Conservation (phyloP, 1,284 basidiomycete species). For the Microbotryum scabiosae region DNA sequence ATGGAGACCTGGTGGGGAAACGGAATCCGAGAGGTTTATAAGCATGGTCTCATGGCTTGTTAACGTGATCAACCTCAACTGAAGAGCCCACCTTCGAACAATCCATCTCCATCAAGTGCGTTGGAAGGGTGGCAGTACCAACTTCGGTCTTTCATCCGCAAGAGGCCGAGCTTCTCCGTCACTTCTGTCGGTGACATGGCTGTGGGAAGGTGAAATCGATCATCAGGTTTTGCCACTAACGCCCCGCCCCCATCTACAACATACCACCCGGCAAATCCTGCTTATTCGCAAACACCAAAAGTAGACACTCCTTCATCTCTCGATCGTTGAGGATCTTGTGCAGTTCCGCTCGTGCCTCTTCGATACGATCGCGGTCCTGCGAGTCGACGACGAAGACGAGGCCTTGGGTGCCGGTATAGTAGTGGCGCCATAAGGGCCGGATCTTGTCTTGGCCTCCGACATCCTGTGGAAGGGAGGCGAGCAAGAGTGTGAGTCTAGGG, state of each 20-base stretch:
- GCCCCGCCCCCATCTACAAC: constrained; percentile 32
- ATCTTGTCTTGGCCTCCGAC: constrained; percentile 46
- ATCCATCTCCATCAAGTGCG: constrained; percentile 60
- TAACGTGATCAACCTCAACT: background rate
- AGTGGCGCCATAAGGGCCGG: constrained; percentile 74
- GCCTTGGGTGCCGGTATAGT: constrained; percentile 62
- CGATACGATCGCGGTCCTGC: constrained; percentile 85
- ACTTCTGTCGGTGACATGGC: constrained; percentile 99
- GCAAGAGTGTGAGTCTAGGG: background rate
- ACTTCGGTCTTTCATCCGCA: constrained; percentile 90
- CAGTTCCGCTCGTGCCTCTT: constrained; percentile 92
- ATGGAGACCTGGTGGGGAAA: constrained; percentile 53
- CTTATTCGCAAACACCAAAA: constrained; percentile 99
- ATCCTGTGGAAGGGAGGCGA: constrained; percentile 34
- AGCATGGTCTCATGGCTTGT: too few relatives aligned
- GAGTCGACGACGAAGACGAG: constrained; percentile 58
- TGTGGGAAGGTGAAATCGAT: constrained; percentile 36
- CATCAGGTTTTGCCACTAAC: background rate
- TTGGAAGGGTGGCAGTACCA: constrained; percentile 59
- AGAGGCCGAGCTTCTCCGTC: constrained; percentile 91
- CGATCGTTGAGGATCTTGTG: constrained; percentile 94
- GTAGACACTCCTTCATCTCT: constrained; percentile 94
- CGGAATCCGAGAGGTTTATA: too few relatives aligned
- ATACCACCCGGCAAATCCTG: constrained; percentile 94
- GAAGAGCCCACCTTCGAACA: constrained; percentile 60